Base-by-base conservation (phyloP, 1,284 basidiomycete genomes). In the Rhodotorula sp. region DNA sequence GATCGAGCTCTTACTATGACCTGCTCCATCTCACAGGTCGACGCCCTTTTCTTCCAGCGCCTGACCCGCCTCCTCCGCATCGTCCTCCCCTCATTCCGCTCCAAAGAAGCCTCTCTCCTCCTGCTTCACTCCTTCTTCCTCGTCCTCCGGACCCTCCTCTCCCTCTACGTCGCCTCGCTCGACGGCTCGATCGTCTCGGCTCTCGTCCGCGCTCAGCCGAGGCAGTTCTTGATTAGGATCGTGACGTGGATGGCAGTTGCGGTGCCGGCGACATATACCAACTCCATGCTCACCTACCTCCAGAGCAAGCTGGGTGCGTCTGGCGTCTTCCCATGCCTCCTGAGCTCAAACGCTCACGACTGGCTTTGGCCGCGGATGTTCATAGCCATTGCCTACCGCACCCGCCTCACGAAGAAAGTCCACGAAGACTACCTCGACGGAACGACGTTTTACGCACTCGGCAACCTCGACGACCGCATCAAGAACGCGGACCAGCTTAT, bases 401-500 rank as follows among this genome's bases (percentile, higher is more conserved):
- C 92, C 0, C 86, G 94, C 70, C 83, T 98, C 50, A 97, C 94
- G 0, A 84, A 87, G 58, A 86, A 90, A 74, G 88, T 94, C 2
- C 86, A 97, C 82, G 85, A 86, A 62, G 86, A 88, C 75, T 98
- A 99, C 79, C 85, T 99, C 18, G 89, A 90, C 20, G 86, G 89
- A 60, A 86, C 72, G 81, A 85, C 81, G 37, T 98, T 94, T 81
- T 99, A 98, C 81, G 95, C 96, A 80, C 83, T 98, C 40, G 87
- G 91, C 48, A 94, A 94, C 78, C 81, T 95, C 70, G 92, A 95
- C 77, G 95, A 98, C 80, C 85, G 95, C 64, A 94, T 98, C 74
- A 94, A 94, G 83, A 98, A 98, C 76, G 90, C 92, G 15, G 95
- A 98, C 78, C 94, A 97, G 89, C 90, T 95, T 87, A 92, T 98